Percentiles rank a stretch among this genome's conserved stretches.
Evolutionary conservation across 345 rosid genomes (phyloP).

Genomic region (Citrus hindsii): DNA sequence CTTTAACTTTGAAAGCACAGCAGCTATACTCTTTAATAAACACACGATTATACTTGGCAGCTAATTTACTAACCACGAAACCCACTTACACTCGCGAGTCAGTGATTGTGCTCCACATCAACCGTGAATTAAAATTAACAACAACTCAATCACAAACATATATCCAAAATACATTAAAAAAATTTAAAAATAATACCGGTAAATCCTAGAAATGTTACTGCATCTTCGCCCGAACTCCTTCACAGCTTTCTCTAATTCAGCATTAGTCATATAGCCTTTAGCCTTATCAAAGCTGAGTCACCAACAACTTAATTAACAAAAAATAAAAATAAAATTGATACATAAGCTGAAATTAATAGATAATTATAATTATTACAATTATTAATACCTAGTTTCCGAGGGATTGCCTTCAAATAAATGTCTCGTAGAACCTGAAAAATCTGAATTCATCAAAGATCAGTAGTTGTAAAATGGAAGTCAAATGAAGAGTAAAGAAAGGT

Average conservation of each 20-base stretch:
- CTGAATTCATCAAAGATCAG: background rate
- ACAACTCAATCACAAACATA: background rate
- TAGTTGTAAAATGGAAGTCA: background rate
- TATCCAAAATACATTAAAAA: background rate
- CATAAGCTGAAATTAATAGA: background rate
- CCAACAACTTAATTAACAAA: conserved; percentile 1
- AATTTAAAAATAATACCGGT: conserved; percentile 57
- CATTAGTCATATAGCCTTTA: conserved; percentile 76
- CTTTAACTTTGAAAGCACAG: background rate
- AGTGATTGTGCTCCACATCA: background rate
- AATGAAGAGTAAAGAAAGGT: background rate
- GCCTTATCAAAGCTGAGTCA: conserved; percentile 42
- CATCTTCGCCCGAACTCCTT: conserved; percentile 71
- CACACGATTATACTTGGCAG: background rate
- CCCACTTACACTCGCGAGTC: background rate
- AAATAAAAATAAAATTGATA: background rate
- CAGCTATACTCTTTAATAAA: too few relatives aligned
- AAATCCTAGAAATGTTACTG: conserved; percentile 71
- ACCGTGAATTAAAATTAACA: background rate
- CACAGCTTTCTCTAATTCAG: conserved; percentile 76
- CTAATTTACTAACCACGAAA: background rate
- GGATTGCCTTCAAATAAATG: conserved; percentile 35
- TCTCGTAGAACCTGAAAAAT: conserved; percentile 23
- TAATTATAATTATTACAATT: background rate
- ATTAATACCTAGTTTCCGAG: conserved; percentile 40